phyloP scores from a whole-genome alignment of 23 red algal genomes.

The Chondrus crispus region DNA sequence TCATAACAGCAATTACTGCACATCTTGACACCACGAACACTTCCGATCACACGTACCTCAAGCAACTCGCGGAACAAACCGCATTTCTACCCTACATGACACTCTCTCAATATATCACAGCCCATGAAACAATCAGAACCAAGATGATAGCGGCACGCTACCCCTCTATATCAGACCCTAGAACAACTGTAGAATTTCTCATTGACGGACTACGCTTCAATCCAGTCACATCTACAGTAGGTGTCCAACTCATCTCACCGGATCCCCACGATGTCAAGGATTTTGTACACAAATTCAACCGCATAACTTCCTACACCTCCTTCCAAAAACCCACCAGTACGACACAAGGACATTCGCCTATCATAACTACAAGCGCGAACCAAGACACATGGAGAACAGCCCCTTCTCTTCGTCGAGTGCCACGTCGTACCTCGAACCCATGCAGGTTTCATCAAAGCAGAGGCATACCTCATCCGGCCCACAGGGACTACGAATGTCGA shows the following conservation, averaged over 20 bases:
- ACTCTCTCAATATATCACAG: background rate
- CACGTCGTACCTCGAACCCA: too few relatives aligned
- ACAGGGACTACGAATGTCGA: background rate
- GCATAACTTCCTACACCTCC: too few relatives aligned
- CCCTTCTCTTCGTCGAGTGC: too few relatives aligned
- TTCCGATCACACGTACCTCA: background rate
- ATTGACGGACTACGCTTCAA: background rate
- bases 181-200: background rate
- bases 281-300: too few relatives aligned
- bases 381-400: too few relatives aligned
- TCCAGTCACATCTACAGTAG: background rate
- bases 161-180: background rate
- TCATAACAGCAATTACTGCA: background rate
- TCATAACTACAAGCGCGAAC: too few relatives aligned
- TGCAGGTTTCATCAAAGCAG: too few relatives aligned
- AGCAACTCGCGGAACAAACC: background rate
- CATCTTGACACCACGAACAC: background rate
- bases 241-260: too few relatives aligned
- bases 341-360: too few relatives aligned
- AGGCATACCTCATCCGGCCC: background rate
- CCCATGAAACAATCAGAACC: background rate
- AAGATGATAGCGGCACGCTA: slow-evolving; percentile 1
- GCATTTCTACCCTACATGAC: background rate
- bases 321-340: too few relatives aligned
- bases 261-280: too few relatives aligned